A percentile compares a stretch with the other conserved stretches of the same genome.
Evolutionary conservation across 306 rosid genomes (phyloP).

Genomic region (Fragaria iinumae): DNA sequence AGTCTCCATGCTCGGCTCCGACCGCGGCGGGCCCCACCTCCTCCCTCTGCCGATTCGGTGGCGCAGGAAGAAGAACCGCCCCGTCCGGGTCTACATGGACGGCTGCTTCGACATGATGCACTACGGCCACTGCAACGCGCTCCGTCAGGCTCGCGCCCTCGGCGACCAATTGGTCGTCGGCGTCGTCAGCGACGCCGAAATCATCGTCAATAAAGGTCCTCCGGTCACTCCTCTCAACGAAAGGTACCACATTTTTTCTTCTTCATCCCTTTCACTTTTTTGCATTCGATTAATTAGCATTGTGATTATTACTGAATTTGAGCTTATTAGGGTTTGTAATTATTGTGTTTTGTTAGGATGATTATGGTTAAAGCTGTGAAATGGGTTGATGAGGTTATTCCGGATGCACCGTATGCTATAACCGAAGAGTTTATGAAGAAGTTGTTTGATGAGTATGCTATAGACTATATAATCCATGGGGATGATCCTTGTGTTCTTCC

Average conservation of each 20-base stretch:
- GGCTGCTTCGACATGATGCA: conserved; percentile 73
- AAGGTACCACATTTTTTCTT: conserved; percentile 32
- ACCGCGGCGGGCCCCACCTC: conserved; percentile 12
- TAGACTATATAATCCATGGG: conserved; percentile 58
- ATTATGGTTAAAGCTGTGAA: conserved; percentile 59
- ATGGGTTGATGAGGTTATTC: conserved; percentile 64
- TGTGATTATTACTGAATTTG: background rate
- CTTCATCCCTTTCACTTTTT: background rate
- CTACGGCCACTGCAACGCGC: conserved; percentile 70
- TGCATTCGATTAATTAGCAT: background rate
- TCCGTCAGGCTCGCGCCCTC: conserved; percentile 65
- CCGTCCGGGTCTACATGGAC: conserved; percentile 59
- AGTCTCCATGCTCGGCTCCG: conserved; percentile 39
- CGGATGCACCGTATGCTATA: conserved; percentile 63
- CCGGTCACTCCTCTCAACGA: conserved; percentile 59
- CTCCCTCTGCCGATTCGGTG: conserved; percentile 38
- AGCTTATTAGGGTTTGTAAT: background rate
- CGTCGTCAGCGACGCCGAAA: conserved; percentile 59
- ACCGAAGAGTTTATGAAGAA: conserved; percentile 63
- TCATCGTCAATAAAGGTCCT: conserved; percentile 54
- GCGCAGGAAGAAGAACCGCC: conserved; percentile 51
- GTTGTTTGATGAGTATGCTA: conserved; percentile 52
- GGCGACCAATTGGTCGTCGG: conserved; percentile 62
- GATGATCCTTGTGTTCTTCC: conserved; percentile 68
- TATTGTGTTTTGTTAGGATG: conserved; percentile 34